Evolutionary conservation across 768 basidiomycete genomes (phyloP).

Genomic region (Amanita thiersii): DNA sequence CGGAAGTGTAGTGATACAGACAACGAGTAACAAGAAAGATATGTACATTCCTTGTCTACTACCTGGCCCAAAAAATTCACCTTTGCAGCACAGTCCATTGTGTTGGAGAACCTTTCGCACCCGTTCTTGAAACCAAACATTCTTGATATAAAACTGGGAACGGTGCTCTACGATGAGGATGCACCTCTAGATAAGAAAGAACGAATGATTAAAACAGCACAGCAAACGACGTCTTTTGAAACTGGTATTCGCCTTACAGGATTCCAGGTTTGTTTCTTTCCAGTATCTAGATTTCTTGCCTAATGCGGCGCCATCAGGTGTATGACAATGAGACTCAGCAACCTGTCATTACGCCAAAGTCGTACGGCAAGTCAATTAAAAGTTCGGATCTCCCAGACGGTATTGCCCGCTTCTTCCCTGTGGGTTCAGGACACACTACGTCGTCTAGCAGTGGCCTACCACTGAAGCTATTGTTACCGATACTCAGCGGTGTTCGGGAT

Average conservation of each 20-base stretch:
- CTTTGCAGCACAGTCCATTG: conserved; percentile 55
- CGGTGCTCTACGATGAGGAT: conserved; percentile 68
- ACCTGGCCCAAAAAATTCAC: conserved; percentile 7
- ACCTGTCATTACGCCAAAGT: conserved; percentile 60
- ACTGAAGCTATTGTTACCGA: conserved; percentile 37
- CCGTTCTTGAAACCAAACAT: conserved; percentile 76
- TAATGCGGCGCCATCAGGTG: conserved; percentile 38
- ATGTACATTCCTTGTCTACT: conserved; percentile 16
- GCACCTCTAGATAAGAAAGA: conserved; percentile 65
- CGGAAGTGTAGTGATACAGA: neutral
- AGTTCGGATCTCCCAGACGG: conserved; percentile 66
- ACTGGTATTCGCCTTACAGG: conserved; percentile 83
- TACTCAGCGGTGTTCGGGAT: conserved; percentile 47
- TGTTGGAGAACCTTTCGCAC: conserved; percentile 77
- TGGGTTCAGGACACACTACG: conserved; percentile 17
- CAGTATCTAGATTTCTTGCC: neutral
- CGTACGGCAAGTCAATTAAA: conserved; percentile 73
- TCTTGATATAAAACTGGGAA: conserved; percentile 91
- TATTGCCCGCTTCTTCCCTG: conserved; percentile 72
- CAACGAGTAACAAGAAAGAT: conserved; percentile 31
- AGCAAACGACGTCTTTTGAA: conserved; percentile 60
- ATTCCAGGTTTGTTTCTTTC: conserved; percentile 62
- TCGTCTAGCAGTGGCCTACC: conserved; percentile 45
- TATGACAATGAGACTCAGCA: conserved; percentile 51
- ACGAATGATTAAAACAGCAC: conserved; percentile 69